phyloP scores from a whole-genome alignment of 768 basidiomycete genomes.

The Phylloporus rhodoxanthus region DNA sequence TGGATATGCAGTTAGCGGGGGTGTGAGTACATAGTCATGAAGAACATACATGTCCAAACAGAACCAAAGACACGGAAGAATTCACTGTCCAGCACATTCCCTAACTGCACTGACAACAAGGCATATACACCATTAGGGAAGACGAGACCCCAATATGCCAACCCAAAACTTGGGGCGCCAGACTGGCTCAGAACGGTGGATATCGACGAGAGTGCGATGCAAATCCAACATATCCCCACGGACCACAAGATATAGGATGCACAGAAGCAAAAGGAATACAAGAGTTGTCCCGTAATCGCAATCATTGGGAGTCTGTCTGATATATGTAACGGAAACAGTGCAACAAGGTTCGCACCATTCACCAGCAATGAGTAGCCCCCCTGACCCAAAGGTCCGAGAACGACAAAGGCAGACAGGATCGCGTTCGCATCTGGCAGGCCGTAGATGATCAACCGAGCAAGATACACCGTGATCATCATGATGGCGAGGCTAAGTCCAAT shows the following conservation, averaged over 20 bases:
- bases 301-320: conserved; percentile 29
- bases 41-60: conserved; percentile 43
- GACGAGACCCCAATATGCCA: conserved; percentile 51
- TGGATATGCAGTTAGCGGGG: background rate
- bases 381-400: conserved; percentile 50
- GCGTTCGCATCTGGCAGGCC: conserved; percentile 37
- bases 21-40: background rate
- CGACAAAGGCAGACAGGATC: conserved; percentile 42
- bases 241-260: conserved; percentile 46
- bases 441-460: conserved; percentile 38
- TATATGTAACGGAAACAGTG: conserved; percentile 31
- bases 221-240: conserved; percentile 50
- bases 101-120: conserved; percentile 45
- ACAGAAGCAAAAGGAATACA: conserved; percentile 42
- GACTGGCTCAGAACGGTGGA: conserved; percentile 27
- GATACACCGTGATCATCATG: conserved; percentile 45
- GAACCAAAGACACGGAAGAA: conserved; percentile 52
- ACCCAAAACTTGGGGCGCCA: conserved; percentile 36
- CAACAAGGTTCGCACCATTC: conserved; percentile 35
- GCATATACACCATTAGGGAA: conserved; percentile 54
- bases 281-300: conserved; percentile 34
- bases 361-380: conserved; percentile 42
- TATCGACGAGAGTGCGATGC: conserved; percentile 40
- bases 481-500: conserved; percentile 44
- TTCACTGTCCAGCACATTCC: conserved; percentile 40